Conservation (phyloP, 2,329 filamentous ascomycete genomes). For the Fonsecaea nubica region DNA sequence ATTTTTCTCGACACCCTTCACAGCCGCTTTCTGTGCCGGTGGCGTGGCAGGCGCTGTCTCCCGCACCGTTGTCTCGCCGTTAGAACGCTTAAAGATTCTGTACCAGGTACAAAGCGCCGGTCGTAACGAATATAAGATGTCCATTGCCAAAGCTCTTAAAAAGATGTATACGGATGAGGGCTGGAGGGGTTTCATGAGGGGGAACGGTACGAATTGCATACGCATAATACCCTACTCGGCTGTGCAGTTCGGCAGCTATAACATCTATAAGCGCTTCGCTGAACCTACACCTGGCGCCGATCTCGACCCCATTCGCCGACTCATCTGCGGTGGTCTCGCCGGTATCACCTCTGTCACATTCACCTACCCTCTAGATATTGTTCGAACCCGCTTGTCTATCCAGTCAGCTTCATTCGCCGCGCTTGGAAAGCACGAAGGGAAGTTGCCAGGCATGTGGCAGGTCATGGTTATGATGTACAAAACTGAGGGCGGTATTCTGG, state of each 20-base stretch:
- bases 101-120: constrained; percentile 93
- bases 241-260: constrained; percentile 97
- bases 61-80: constrained; percentile 91
- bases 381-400: constrained; percentile 92
- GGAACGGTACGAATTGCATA: constrained; percentile 97
- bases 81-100: constrained; percentile 96
- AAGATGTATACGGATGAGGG: constrained; percentile 99
- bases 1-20: constrained; percentile 77
- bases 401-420: constrained; percentile 94
- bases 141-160: constrained; percentile 81
- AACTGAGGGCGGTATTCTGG: constrained; percentile 81
- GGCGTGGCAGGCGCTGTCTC: constrained; percentile 97
- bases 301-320: constrained; percentile 73
- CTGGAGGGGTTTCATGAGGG: constrained; percentile 95
- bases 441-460: constrained; percentile 89
- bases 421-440: constrained; percentile 67
- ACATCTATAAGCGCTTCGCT: constrained; percentile 91
- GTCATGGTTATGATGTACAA: constrained; percentile 86
- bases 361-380: constrained; percentile 97
- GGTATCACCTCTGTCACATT: constrained; percentile 94
- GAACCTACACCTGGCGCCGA: constrained; percentile 76
- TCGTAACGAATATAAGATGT: constrained; percentile 90
- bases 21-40: constrained; percentile 91
- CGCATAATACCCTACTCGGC: constrained; percentile 98
- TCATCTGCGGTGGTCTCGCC: constrained; percentile 88